phyloP scores from a whole-genome alignment of 1,139 yeast genomes.

The Saccharomyces uvarum region DNA sequence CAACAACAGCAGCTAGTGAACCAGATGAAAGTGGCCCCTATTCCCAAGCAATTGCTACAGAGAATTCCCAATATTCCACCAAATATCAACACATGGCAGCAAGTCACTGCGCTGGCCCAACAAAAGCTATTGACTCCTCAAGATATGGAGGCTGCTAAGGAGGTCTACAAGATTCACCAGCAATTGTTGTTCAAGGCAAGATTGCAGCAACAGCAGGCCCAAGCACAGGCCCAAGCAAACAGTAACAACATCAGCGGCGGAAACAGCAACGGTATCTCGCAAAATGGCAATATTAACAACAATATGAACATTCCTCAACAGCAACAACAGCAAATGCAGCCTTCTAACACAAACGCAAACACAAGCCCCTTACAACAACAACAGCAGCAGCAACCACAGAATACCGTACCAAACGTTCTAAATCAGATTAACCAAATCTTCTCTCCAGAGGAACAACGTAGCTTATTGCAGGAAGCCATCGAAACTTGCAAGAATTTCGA shows the following conservation, averaged over 20 bases:
- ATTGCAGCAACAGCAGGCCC: constrained; percentile 20
- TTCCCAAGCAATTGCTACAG: constrained; percentile 65
- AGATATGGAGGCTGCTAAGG: constrained; percentile 34
- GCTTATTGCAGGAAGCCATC: constrained; percentile 28
- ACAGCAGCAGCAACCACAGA: constrained; percentile 21
- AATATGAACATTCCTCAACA: constrained; percentile 6
- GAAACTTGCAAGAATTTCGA: constrained; percentile 29
- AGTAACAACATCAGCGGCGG: constrained; percentile 17
- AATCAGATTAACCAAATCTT: constrained; percentile 33
- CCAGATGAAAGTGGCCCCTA: constrained; percentile 51
- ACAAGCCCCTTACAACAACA: constrained; percentile 7
- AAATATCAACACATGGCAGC: constrained; percentile 78
- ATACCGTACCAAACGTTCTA: constrained; percentile 31
- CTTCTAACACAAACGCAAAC: background rate
- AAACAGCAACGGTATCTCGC: constrained; percentile 12
- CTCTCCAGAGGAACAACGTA: constrained; percentile 32
- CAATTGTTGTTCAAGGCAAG: constrained; percentile 29
- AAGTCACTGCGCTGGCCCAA: constrained; percentile 62
- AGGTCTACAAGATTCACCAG: constrained; percentile 35
- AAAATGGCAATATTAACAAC: background rate
- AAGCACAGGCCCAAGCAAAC: constrained; percentile 6
- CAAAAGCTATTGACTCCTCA: constrained; percentile 37
- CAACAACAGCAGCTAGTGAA: constrained; percentile 32
- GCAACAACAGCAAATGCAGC: constrained; percentile 11
- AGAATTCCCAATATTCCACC: constrained; percentile 76